Evolutionary conservation across 768 basidiomycete genomes (phyloP).

Genomic region (Lentinula boryana): DNA sequence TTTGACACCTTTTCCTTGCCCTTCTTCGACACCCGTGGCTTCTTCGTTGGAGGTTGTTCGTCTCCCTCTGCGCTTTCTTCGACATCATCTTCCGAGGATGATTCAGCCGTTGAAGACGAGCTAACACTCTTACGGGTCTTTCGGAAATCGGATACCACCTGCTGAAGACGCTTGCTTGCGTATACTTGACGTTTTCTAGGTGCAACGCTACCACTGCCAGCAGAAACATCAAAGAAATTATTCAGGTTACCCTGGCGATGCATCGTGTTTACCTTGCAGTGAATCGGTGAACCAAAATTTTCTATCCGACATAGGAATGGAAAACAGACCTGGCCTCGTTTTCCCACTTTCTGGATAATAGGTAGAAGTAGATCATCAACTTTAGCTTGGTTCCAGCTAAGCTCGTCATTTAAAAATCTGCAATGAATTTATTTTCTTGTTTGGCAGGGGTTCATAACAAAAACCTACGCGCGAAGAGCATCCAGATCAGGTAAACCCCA

Average conservation of each 20-base stretch:
- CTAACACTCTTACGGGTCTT: slow-evolving; percentile 38
- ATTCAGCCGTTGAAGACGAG: slow-evolving; percentile 16
- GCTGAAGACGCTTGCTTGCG: slow-evolving; percentile 79
- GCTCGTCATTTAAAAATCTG: slow-evolving; percentile 71
- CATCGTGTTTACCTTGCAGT: slow-evolving; percentile 44
- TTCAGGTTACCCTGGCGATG: slow-evolving; percentile 78
- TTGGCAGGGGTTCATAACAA: slow-evolving; percentile 7
- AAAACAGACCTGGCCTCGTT: slow-evolving; percentile 60
- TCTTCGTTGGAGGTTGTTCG: slow-evolving; percentile 23
- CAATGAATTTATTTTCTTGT: background rate
- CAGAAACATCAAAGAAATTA: slow-evolving; percentile 66
- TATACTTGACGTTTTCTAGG: slow-evolving; percentile 81
- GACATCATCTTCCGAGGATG: slow-evolving; percentile 7
- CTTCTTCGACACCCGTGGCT: background rate
- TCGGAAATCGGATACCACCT: slow-evolving; percentile 79
- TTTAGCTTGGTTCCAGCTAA: slow-evolving; percentile 77
- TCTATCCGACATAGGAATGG: background rate
- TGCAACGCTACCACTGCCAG: slow-evolving; percentile 63
- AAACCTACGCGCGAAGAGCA: slow-evolving; percentile 70
- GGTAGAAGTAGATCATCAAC: slow-evolving; percentile 90
- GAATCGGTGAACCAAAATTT: background rate
- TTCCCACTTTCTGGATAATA: slow-evolving; percentile 84
- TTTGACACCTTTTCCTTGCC: background rate
- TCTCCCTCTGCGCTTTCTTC: slow-evolving; percentile 22
- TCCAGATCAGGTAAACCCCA: slow-evolving; percentile 98